Conservation (phyloP, 805 yeast genomes). For the Candida hispaniensis region DNA sequence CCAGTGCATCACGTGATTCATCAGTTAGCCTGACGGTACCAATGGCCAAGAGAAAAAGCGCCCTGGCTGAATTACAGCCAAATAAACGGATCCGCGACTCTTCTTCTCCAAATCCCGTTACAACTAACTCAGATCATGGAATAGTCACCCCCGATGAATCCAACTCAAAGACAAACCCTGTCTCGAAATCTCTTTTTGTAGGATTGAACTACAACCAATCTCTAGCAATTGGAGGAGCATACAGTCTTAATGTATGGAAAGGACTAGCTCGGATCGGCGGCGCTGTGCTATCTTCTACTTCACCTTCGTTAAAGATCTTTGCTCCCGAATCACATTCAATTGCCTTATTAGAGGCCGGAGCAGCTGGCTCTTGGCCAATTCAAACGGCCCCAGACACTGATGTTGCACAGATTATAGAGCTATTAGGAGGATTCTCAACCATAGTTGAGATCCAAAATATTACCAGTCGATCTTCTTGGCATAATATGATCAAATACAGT, state of each 20-base stretch:
- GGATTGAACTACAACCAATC: constrained; percentile 13
- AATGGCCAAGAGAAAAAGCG: constrained; percentile 14
- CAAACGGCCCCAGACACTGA: constrained; percentile 2
- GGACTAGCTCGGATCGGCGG: constrained; percentile 10
- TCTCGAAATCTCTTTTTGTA: constrained; percentile 1
- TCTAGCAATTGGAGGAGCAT: constrained; percentile 10
- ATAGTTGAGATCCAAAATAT: constrained; percentile 9
- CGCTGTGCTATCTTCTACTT: constrained; percentile 1
- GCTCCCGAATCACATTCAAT: constrained; percentile 9
- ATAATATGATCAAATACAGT: constrained; percentile 1
- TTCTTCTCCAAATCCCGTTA: constrained; percentile 5
- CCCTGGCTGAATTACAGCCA: constrained; percentile 8
- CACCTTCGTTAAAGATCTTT: constrained; percentile 5
- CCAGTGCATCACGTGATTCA: too few relatives aligned
- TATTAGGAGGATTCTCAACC: constrained; percentile 1
- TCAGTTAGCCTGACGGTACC: neutral
- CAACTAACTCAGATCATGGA: neutral
- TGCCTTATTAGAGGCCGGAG: constrained; percentile 10
- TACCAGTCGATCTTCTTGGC: constrained; percentile 4
- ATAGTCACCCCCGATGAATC: constrained; percentile 1
- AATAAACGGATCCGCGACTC: constrained; percentile 10
- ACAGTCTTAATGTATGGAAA: constrained; percentile 7
- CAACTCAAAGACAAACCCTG: constrained; percentile 1
- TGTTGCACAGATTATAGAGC: constrained; percentile 2
- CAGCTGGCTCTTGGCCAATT: constrained; percentile 2